Percentiles rank a stretch among this genome's conserved stretches.
These are phyloP conservation scores for Prunus padus DNA, from an alignment of 306 rosid species.

Conservation along the genomic window DNA sequence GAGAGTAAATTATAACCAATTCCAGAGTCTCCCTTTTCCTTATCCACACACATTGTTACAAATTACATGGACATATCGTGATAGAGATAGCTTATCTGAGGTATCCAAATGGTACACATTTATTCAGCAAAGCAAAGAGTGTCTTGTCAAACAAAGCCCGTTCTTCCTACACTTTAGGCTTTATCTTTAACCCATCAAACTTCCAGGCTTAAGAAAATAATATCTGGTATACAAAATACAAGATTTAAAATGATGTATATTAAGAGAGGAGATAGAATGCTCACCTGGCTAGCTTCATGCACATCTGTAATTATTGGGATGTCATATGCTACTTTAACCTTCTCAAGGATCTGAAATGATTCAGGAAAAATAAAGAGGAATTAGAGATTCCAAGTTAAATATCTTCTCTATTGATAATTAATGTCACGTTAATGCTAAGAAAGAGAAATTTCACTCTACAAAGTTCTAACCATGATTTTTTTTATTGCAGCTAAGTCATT, in stretches of 20 bases:
- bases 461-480: neutral
- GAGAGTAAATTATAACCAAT: neutral
- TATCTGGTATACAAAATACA: neutral
- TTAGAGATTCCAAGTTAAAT: neutral
- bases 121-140: neutral
- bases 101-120: neutral
- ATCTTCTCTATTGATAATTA: neutral
- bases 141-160: neutral
- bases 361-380: neutral
- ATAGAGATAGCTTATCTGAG: neutral
- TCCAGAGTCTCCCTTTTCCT: neutral
- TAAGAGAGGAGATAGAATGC: slow-evolving; percentile 7
- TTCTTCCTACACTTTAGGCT: neutral
- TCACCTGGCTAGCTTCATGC: slow-evolving; percentile 75
- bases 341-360: slow-evolving; percentile 77
- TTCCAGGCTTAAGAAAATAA: neutral
- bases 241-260: neutral
- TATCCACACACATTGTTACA: neutral
- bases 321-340: slow-evolving; percentile 85
- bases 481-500: neutral
- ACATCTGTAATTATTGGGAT: slow-evolving; percentile 91
- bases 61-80: neutral
- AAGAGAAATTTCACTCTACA: neutral
- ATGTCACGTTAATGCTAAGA: neutral
- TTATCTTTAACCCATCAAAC: neutral